Percentiles rank a stretch among this genome's conserved stretches.
phyloP scores from a whole-genome alignment of 1,139 yeast species.

The Hanseniaspora sp. region DNA sequence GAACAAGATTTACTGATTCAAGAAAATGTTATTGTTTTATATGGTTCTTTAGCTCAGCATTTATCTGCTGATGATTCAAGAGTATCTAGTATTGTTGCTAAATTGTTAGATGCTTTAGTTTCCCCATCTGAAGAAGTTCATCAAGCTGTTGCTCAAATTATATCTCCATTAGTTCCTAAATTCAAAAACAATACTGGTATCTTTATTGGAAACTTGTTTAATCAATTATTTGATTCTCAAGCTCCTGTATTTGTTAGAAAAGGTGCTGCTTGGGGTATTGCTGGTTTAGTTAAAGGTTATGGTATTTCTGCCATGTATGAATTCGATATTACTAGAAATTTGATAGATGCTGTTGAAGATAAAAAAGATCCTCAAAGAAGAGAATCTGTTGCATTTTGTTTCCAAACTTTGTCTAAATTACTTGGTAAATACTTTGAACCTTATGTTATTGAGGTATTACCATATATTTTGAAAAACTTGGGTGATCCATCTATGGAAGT shows the following conservation, averaged over 20 bases:
- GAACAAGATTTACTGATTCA: constrained; percentile 53
- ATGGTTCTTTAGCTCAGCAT: constrained; percentile 82
- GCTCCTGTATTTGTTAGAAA: constrained; percentile 51
- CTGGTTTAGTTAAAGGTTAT: constrained; percentile 83
- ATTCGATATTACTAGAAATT: constrained; percentile 61
- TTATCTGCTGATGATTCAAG: constrained; percentile 54
- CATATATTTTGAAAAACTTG: constrained; percentile 62
- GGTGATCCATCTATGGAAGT: constrained; percentile 84
- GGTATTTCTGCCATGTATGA: constrained; percentile 71
- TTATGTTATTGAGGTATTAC: constrained; percentile 78
- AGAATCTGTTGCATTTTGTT: constrained; percentile 80
- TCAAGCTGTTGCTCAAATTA: constrained; percentile 71
- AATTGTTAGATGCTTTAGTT: constrained; percentile 62
- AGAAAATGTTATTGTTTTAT: constrained; percentile 72
- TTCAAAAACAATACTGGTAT: constrained; percentile 41
- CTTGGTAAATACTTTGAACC: constrained; percentile 81
- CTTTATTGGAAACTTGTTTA: constrained; percentile 50
- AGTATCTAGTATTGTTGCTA: constrained; percentile 51
- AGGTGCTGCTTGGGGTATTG: constrained; percentile 94
- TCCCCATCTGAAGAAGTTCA: constrained; percentile 88
- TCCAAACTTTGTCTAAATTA: constrained; percentile 70
- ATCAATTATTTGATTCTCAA: constrained; percentile 42
- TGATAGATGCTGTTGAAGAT: constrained; percentile 83
- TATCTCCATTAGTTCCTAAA: constrained; percentile 66
- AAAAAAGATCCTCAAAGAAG: constrained; percentile 63